Evolutionary conservation across 108 stramenopile species (phyloP), one percentile per base, ranked within the genome.

Genomic region (Skeletonema costatum): DNA sequence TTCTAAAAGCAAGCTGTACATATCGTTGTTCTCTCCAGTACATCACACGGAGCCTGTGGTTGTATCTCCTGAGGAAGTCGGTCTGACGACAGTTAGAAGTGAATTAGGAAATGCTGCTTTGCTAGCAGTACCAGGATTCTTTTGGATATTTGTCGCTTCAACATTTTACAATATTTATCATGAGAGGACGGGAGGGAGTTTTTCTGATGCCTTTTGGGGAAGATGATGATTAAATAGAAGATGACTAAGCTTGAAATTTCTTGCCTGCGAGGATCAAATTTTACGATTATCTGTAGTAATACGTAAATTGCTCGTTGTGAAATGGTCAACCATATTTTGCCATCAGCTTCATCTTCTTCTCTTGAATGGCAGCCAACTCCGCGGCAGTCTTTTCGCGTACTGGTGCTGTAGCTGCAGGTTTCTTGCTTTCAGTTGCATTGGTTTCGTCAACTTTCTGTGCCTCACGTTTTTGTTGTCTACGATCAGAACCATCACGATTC

Each of bases 271-370:
- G 44, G 3, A 46, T 6, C n/a, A 46, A 46, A 46, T 5, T n/a
- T 12, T 11, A 41, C 39, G 0, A 11, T 36, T 41, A 25, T 46
- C 44, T 46, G 44, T 46, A 46, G 3, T 46, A 16, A 44, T n/a
- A n/a, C 16, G 16, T n/a, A 46, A 46, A n/a, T 46, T 46, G 44
- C 44, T 46, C 16, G 0, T 46, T 4, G 44, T 46, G 16, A 2
- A 16, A 25, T 56, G 25, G 25, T 56, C 25, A 96, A 11, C 93
- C 96, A 76, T 96, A 96, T 60, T 82, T 88, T 10, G 89, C 89
- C 77, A 85, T 82, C 10, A 96, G 71, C 73, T 92, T 94, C 44
- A 88, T 65, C 76, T 90, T 93, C 82, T 93, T 96, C 46, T 90
- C 92, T 60, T 87, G 78, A 71, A 92, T 88, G 16, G 87, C 86